Evolutionary conservation across 2,329 filamentous ascomycete genomes (phyloP).

Genomic region (Torrubiella hemipterigena): DNA sequence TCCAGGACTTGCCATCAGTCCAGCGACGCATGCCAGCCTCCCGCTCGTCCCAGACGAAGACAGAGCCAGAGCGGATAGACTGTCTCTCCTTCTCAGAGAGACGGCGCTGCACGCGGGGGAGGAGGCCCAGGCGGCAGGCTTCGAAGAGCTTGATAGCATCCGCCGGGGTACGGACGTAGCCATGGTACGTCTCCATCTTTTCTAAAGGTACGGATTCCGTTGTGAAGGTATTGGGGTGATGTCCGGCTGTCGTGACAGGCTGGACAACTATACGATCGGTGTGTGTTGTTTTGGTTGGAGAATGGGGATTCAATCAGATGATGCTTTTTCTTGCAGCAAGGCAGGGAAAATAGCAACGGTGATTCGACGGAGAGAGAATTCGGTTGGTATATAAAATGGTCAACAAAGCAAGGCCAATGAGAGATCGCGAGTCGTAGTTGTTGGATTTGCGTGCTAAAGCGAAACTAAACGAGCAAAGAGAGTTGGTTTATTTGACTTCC

Average conservation of each 20-base stretch:
- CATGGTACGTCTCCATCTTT: slow-evolving; percentile 92
- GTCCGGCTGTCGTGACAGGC: no score
- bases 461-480: no score
- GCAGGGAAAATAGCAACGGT: no score
- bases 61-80: slow-evolving; percentile 88
- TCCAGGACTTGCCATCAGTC: slow-evolving; percentile 99
- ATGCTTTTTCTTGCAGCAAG: no score
- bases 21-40: slow-evolving; percentile 97
- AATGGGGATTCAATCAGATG: no score
- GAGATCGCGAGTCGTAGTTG: no score
- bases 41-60: slow-evolving; percentile 99
- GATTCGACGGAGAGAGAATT: slow-evolving; percentile 2
- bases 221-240: slow-evolving; percentile 7
- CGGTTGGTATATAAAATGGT: no score
- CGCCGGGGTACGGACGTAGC: slow-evolving; percentile 85
- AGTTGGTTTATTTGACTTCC: no score
- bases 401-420: no score
- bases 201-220: slow-evolving; percentile 10
- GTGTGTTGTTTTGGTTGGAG: not conserved
- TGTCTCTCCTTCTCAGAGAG: slow-evolving; percentile 95
- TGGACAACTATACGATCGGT: no score
- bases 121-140: slow-evolving; percentile 77
- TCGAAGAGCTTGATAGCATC: slow-evolving; percentile 99
- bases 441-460: no score
- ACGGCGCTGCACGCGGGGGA: slow-evolving; percentile 84